phyloP scores from a whole-genome alignment of 345 rosid genomes.

The Angophora floribunda region DNA sequence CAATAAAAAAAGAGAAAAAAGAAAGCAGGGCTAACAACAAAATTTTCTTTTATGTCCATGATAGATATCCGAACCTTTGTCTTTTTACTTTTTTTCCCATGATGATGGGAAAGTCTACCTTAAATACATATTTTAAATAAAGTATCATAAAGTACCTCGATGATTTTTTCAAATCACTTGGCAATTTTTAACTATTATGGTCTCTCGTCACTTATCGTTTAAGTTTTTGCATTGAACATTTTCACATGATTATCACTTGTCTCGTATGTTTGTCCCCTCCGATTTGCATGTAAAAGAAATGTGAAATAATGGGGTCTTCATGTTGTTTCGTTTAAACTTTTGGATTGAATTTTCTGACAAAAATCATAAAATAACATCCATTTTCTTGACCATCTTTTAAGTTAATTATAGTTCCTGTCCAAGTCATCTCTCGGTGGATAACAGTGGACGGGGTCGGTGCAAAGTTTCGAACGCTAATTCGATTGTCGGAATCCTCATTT shows the following conservation, averaged over 20 bases:
- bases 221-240: accelerated
- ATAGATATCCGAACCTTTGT: neutral
- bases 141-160: neutral
- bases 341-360: neutral
- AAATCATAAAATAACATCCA: neutral
- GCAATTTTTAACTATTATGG: accelerated
- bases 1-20: neutral
- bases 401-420: neutral
- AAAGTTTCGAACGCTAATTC: neutral
- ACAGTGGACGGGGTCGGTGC: neutral
- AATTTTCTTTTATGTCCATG: neutral
- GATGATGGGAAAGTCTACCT: neutral
- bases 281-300: accelerated
- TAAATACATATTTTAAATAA: neutral
- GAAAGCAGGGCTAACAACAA: neutral
- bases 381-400: neutral
- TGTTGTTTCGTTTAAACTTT: too few species aligned
- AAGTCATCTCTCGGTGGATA: neutral
- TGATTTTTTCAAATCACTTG: neutral
- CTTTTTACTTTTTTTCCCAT: neutral
- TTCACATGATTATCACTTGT: accelerated
- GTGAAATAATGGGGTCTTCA: neutral
- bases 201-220: neutral
- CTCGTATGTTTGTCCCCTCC: neutral
- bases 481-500: neutral